Conservation (phyloP, 345 rosid species). For the Moricandia moricandioides region DNA sequence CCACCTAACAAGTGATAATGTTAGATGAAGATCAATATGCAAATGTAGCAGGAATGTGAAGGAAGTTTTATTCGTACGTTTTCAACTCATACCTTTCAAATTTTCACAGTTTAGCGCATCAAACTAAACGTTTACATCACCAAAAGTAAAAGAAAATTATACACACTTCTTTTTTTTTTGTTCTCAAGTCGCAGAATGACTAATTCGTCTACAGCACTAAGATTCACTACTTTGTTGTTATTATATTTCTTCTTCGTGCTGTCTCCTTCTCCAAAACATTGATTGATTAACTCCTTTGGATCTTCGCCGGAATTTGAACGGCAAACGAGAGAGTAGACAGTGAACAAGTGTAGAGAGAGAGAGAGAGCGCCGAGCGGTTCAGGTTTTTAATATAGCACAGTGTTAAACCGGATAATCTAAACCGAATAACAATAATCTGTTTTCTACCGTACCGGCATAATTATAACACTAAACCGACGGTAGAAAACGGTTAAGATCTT, state of each 20-base stretch:
- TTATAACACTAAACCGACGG: background rate
- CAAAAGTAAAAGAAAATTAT: too few species aligned
- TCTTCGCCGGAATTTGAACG: too few species aligned
- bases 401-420: background rate
- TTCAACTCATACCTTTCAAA: conserved; percentile 3
- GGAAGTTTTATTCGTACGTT: conserved; percentile 2
- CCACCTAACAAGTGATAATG: too few species aligned
- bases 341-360: conserved; percentile 2
- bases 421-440: background rate
- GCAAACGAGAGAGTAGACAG: too few species aligned
- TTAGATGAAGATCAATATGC: too few species aligned
- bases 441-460: background rate
- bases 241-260: conserved; percentile 39
- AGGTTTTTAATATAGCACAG: background rate
- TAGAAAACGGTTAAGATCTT: background rate
- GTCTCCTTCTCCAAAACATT: conserved; percentile 27
- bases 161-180: background rate
- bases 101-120: too few species aligned
- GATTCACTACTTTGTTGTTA: conserved; percentile 41
- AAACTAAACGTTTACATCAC: too few species aligned
- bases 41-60: background rate
- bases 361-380: conserved; percentile 2
- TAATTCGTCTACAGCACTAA: conserved; percentile 50
- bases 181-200: conserved; percentile 31
- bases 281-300: too few species aligned